phyloP scores from a whole-genome alignment of 2,329 filamentous ascomycete species.

The Bipolaris sorokiniana region DNA sequence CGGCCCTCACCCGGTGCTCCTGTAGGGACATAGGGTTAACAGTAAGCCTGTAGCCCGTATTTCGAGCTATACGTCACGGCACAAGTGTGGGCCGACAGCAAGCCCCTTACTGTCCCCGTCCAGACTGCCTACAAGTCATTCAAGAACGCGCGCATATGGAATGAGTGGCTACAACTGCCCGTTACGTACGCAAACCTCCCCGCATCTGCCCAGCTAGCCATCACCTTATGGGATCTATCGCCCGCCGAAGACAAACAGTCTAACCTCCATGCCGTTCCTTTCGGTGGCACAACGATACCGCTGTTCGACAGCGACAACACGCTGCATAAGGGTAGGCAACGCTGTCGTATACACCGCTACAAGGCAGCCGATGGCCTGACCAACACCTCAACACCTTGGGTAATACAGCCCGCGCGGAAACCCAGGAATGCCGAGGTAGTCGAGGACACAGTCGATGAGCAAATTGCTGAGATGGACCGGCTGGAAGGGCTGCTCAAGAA shows the following conservation, averaged over 20 bases:
- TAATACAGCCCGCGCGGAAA: conserved; percentile 61
- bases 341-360: conserved; percentile 83
- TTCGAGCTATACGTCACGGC: conserved; percentile 93
- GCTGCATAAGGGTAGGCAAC: conserved; percentile 87
- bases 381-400: conserved; percentile 77
- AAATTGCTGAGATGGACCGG: conserved; percentile 84
- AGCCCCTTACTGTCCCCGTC: conserved; percentile 87
- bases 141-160: conserved; percentile 77
- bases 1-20: not conserved
- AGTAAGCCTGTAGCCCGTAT: conserved; percentile 61
- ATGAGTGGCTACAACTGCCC: conserved; percentile 92
- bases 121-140: conserved; percentile 95
- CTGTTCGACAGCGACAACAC: conserved; percentile 95
- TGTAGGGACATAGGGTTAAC: conserved; percentile 11
- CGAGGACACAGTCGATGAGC: conserved; percentile 60
- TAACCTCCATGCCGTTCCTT: conserved; percentile 81
- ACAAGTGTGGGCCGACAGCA: conserved; percentile 95
- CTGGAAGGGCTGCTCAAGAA: conserved; percentile 93
- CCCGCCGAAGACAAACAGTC: conserved; percentile 74
- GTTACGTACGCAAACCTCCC: conserved; percentile 84
- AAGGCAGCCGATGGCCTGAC: conserved; percentile 85
- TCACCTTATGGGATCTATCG: conserved; percentile 94
- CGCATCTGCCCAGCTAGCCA: conserved; percentile 80
- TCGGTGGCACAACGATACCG: conserved; percentile 89
- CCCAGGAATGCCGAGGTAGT: conserved; percentile 57